Evolutionary conservation across 352 stramenopile genomes (phyloP), one percentile per base, ranked within the genome.

Genomic region (Aphanomyces euteiches): DNA sequence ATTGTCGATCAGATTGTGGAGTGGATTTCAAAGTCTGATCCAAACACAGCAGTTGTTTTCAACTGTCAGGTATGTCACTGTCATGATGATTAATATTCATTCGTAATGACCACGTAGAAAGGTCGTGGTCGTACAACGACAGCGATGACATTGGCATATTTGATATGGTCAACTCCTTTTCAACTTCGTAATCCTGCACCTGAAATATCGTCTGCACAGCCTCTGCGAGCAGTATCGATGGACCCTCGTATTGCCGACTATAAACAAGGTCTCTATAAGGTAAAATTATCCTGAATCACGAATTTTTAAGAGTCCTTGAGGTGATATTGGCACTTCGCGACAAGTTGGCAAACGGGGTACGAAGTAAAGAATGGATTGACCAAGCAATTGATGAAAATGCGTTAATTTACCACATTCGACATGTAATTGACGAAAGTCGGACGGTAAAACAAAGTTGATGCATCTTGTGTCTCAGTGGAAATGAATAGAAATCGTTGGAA

Each of bases 101-200:
- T 73, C 28, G 1, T 60, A 73, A 21, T 7, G 50, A 10, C 8
- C 19, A 68, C 8, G 66, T 69, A 95, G 75, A 93, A 93, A 84
- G 87, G 87, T 12, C 91, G 92, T 67, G 82, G 85, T 7, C 83
- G 87, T 12, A 93, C 87, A 13, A 95, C 87, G 6, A 93, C 84
- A 1, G 85, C 83, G 2, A 77, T 95, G 50, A 83, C 92, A 58
- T 77, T 93, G 12, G 78, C 74, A 12, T 81, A 78, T 61, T 77
- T 93, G 5, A 82, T 92, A 41, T 92, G 77, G 76, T 74, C 59
- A 10, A 38, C 59, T 3, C 43, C 43, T 36, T 1, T 41, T 15
- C 17, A 73, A 40, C 21, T 59, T 19, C 40, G 66, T 2, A 28
- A 28, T 28, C 28, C 28, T 28, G 28, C 28, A 28, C 28, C 28